Base-by-base conservation (phyloP, 2,329 filamentous ascomycete species). In the Ceratocystis cubensis region DNA sequence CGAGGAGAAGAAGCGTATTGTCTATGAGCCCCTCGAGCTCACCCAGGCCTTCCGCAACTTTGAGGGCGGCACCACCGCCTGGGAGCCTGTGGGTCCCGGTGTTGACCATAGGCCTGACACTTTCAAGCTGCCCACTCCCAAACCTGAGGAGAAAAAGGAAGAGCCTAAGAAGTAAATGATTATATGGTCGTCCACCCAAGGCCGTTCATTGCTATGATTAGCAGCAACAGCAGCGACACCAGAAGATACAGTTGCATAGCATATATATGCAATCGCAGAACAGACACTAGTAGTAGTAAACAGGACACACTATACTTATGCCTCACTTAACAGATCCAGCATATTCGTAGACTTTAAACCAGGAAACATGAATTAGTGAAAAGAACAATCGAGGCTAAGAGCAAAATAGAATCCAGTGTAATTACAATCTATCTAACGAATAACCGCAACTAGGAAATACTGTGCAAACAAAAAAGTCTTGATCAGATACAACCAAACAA, bases 1-100 rank as follows among this genome's bases (percentile, higher is more conserved):
- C 72, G 94, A 99, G 79, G 95, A 99, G 83, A 99, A 96, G 89
- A 99, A 99, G 86, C 86, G 94, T 69, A 96, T 99, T 75, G 93
- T 99, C 69, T 93, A 95, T 41, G 95, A 99, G 82, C 94, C 95
- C 50, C 82, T 99, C 63, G 94, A 99, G 81, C 84, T 99, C 77
- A 97, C 94, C 15, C 94, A 99, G 78, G 94, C 95, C 6, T 99
- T 95, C 86, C 87, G 94, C 72, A 97, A 99, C 80, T 99, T 99
- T 74, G 92, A 96, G 79, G 91, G 92, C 69, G 91, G 91, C 66
- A 86, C 85, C 61, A 85, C 86, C 70, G 83, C 83, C 15, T 87
- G 84, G 84, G 84, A 86, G 79, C 84, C 82, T 70, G 77, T 87
- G 69, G 84, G 82, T 68, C 70, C 83, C 69, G 93, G 93, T 72